Conservation (phyloP, 2,329 filamentous ascomycete species). For the Madurella mycetomatis region DNA sequence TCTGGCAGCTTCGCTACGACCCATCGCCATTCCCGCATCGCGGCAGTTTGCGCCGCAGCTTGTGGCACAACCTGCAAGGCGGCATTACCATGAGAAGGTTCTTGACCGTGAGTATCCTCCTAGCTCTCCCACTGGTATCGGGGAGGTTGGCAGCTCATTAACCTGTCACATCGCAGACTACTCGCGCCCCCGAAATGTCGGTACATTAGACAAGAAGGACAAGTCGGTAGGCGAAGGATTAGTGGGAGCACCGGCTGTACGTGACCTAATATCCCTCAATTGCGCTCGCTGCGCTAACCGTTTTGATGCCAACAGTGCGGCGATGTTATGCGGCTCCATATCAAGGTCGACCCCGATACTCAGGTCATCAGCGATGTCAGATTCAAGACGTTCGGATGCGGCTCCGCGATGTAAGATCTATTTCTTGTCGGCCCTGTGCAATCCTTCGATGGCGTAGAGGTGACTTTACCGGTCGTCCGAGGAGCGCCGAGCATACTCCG, state of each 20-base stretch:
- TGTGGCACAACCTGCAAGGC: conserved; percentile 36
- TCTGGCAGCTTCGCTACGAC: conserved; percentile 37
- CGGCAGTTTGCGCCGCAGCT: conserved; percentile 40
- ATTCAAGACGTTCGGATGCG: conserved; percentile 97
- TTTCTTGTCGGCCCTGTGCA: background rate
- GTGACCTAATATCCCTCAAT: conserved; percentile 29
- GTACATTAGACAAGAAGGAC: conserved; percentile 66
- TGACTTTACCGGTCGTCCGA: background rate
- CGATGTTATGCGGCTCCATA: conserved; percentile 92
- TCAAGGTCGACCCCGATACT: conserved; percentile 81
- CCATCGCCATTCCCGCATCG: conserved; percentile 34
- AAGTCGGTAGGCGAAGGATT: conserved; percentile 84
- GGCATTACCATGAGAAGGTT: conserved; percentile 54
- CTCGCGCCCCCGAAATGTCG: conserved; percentile 51
- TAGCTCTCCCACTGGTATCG: conserved; percentile 25
- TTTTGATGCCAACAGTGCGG: conserved; percentile 38
- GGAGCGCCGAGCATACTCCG: background rate
- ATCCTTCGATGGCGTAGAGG: background rate
- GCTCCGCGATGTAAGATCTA: conserved; percentile 67
- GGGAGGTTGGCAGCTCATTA: conserved; percentile 9
- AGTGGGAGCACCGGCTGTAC: conserved; percentile 83
- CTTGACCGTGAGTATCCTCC: conserved; percentile 57
- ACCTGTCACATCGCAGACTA: conserved; percentile 37
- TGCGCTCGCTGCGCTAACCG: background rate
- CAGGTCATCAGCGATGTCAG: conserved; percentile 91